A percentile compares a stretch with the other conserved stretches of the same genome.
Conservation (phyloP, 108 stramenopile genomes). For the Skeletonema costatum region DNA sequence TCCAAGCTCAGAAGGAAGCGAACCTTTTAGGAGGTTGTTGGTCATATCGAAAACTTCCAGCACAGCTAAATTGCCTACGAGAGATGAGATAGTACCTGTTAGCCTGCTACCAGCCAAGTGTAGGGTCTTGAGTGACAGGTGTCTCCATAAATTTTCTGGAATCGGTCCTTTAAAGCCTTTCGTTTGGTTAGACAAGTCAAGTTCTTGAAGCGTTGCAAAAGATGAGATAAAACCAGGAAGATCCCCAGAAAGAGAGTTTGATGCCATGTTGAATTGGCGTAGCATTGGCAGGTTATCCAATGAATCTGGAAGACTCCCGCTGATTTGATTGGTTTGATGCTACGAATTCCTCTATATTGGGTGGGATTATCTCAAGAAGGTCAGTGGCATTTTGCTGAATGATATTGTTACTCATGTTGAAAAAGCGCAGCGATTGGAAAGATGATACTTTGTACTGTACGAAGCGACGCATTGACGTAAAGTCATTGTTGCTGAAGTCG, state of each 20-base stretch:
- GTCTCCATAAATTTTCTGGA: not conserved
- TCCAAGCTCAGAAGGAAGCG: not conserved
- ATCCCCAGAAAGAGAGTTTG: constrained; percentile 7
- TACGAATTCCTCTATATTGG: constrained; percentile 7
- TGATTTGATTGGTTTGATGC: constrained; percentile 8
- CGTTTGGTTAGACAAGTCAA: constrained; percentile 13
- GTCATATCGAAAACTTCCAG: too few species aligned
- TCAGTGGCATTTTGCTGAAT: constrained; percentile 34
- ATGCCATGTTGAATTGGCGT: not conserved
- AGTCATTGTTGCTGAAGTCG: too few species aligned
- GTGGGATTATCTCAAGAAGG: constrained; percentile 19
- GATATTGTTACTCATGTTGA: constrained; percentile 55
- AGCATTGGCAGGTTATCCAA: not conserved
- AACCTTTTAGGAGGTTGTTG: too few species aligned
- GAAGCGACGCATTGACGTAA: too few species aligned
- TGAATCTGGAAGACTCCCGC: constrained; percentile 2
- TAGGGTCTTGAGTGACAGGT: not conserved
- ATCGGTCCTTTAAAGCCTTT: constrained; percentile 18
- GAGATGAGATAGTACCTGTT: not conserved
- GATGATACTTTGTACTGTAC: too few species aligned
- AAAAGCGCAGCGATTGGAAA: not conserved
- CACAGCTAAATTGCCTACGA: not conserved
- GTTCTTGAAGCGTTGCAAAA: not conserved
- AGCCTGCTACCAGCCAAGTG: not conserved
- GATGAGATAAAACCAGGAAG: constrained; percentile 19